Evolutionary conservation across 345 rosid species (phyloP).

Genomic region (Microcos paniculata): DNA sequence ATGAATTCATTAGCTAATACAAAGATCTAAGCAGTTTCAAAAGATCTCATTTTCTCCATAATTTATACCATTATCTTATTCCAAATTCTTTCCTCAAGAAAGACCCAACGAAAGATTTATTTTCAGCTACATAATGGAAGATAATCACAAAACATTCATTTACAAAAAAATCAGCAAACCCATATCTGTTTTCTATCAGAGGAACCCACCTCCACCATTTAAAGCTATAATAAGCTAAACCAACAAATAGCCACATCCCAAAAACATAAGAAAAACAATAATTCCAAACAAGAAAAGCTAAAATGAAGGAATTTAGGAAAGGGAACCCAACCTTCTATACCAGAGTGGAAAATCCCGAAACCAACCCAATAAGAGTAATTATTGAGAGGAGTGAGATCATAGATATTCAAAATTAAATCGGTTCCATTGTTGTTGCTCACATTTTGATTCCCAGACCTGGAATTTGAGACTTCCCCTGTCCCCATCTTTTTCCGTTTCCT

Average conservation of each 20-base stretch:
- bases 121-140: background rate
- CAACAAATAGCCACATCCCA: conserved; percentile 12
- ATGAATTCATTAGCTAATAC: background rate
- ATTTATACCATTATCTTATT: background rate
- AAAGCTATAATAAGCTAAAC: background rate
- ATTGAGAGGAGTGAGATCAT: conserved; percentile 87
- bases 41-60: conserved; percentile 11
- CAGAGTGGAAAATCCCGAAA: conserved; percentile 91
- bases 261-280: background rate
- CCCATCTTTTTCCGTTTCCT: conserved; percentile 35
- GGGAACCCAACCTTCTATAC: conserved; percentile 66
- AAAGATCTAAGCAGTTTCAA: background rate
- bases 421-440: conserved; percentile 20
- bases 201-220: background rate
- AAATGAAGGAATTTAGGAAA: background rate
- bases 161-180: background rate
- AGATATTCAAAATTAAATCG: conserved; percentile 64
- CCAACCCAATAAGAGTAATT: conserved; percentile 82
- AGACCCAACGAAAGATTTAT: background rate
- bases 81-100: background rate
- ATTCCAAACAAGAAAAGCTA: background rate
- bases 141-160: background rate
- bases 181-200: background rate
- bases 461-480: conserved; percentile 29
- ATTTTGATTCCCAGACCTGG: conserved; percentile 28